Conservation (phyloP, 192 early-diverging fungal genomes). For the Coemansia guatemalensis region DNA sequence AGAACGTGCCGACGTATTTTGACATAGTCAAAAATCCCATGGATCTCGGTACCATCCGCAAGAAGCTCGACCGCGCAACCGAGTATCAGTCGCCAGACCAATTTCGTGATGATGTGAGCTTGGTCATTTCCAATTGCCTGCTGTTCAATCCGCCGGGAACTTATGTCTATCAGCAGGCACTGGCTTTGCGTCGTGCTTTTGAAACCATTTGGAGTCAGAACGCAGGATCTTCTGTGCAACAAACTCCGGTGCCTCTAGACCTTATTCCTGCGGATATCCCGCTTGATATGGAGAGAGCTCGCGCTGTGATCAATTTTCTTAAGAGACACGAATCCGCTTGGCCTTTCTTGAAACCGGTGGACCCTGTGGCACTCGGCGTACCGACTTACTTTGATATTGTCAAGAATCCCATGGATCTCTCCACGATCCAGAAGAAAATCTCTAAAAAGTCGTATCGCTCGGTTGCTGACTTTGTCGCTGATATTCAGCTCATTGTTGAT, state of each 20-base stretch:
- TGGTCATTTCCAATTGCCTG: conserved; percentile 68
- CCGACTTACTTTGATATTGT: conserved; percentile 68
- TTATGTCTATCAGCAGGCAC: conserved; percentile 57
- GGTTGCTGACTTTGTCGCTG: conserved; percentile 58
- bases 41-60: conserved; percentile 68
- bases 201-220: conserved; percentile 39
- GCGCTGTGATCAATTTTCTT: conserved; percentile 21
- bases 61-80: conserved; percentile 56
- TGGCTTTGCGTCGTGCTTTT: conserved; percentile 55
- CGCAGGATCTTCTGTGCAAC: neutral
- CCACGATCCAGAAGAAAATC: conserved; percentile 62
- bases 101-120: conserved; percentile 58
- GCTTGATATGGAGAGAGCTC: conserved; percentile 17
- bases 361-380: conserved; percentile 58
- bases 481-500: conserved; percentile 63
- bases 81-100: conserved; percentile 53
- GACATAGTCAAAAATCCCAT: conserved; percentile 69
- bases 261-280: conserved; percentile 5
- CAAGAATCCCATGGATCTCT: conserved; percentile 73
- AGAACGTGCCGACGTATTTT: conserved; percentile 63
- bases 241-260: neutral
- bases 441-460: conserved; percentile 54
- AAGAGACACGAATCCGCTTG: conserved; percentile 32
- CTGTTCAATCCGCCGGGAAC: conserved; percentile 59
- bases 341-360: conserved; percentile 64